A percentile compares a stretch with the other conserved stretches of the same genome.
Conservation (phyloP, 176 grass and related monocot species). For the Oryza meyeriana region DNA sequence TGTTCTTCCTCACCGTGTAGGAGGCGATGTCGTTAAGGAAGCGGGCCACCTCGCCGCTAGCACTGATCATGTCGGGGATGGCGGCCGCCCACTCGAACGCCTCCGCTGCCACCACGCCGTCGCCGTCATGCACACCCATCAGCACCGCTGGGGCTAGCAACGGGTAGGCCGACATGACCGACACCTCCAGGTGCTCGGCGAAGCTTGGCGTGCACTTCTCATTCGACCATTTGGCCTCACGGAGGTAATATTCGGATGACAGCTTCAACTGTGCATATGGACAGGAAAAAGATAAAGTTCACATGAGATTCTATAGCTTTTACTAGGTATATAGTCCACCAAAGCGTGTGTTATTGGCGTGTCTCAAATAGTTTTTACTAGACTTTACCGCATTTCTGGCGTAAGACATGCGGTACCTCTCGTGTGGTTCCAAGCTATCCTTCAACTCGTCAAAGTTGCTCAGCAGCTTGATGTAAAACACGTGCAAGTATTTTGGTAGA, state of each 20-base stretch:
- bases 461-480: background rate
- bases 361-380: no score
- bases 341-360: no score
- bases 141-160: background rate
- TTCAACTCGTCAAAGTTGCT: background rate
- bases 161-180: background rate
- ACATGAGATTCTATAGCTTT: background rate
- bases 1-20: background rate
- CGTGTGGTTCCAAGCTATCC: background rate
- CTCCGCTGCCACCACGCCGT: background rate
- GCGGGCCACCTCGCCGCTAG: background rate
- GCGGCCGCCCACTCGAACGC: background rate
- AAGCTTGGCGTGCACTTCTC: background rate
- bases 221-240: conserved; percentile 22
- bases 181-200: background rate
- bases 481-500: background rate
- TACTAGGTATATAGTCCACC: no score
- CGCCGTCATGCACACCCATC: background rate
- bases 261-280: background rate
- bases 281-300: no score
- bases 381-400: background rate
- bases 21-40: background rate
- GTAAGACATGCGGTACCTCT: background rate
- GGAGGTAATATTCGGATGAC: background rate
- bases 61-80: background rate